Evolutionary conservation across 2,329 filamentous ascomycete species (phyloP).

Genomic region (Beauveria brongniartii): DNA sequence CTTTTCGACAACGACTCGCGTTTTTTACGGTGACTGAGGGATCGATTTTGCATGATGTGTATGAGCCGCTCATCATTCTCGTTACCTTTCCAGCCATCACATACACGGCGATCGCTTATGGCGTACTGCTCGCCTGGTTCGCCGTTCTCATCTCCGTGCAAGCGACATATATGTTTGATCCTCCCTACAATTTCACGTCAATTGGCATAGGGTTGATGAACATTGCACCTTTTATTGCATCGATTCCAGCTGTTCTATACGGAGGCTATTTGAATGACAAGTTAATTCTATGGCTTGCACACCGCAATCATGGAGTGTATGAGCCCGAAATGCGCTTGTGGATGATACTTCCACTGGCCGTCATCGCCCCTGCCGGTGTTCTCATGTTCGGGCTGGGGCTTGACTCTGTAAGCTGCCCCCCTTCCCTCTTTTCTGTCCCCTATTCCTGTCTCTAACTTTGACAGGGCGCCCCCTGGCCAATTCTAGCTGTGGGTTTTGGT

Average conservation of each 20-base stretch:
- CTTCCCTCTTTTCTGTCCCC: not conserved
- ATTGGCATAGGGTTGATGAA: constrained; percentile 19
- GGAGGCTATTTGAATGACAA: constrained; percentile 30
- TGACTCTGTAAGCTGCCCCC: constrained; percentile 19
- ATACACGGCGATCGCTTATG: constrained; percentile 32
- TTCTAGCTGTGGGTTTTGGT: constrained; percentile 26
- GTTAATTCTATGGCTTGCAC: constrained; percentile 27
- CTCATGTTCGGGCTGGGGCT: constrained; percentile 29
- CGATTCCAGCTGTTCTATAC: constrained; percentile 27
- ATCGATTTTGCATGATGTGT: constrained; percentile 9
- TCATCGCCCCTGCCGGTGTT: constrained; percentile 24
- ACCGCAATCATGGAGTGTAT: constrained; percentile 29
- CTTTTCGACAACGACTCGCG: constrained; percentile 17
- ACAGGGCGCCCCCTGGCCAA: constrained; percentile 31
- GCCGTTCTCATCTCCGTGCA: constrained; percentile 17
- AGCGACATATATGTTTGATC: constrained; percentile 20
- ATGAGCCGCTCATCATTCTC: constrained; percentile 13
- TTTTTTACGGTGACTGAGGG: constrained; percentile 15
- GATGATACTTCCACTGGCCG: constrained; percentile 17
- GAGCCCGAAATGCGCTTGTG: constrained; percentile 36
- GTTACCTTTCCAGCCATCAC: constrained; percentile 25
- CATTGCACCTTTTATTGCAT: constrained; percentile 27
- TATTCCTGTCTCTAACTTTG: not conserved
- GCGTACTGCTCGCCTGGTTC: constrained; percentile 28
- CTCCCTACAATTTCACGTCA: constrained; percentile 22